These are phyloP conservation scores for Artemisia argyi DNA, from an alignment of 129 eudicot species.

Conservation along the genomic window DNA sequence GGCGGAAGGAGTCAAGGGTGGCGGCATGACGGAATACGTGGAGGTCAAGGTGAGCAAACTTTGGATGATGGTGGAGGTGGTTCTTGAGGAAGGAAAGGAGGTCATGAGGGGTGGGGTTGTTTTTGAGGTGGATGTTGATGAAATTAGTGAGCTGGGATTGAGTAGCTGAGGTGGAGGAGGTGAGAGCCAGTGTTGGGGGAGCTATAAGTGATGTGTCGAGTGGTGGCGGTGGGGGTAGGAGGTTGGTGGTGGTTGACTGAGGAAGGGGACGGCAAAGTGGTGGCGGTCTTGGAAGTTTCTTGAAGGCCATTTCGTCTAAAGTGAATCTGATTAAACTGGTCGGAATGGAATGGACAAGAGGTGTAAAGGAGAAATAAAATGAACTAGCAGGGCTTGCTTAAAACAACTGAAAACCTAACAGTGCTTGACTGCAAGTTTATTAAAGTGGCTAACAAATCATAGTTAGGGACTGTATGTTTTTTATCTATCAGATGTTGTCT, in stretches of 20 bases:
- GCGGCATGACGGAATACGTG: constrained; percentile 78
- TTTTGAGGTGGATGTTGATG: constrained; percentile 58
- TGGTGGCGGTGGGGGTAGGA: constrained; percentile 37
- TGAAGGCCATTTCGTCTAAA: constrained; percentile 28
- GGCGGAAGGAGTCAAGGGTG: constrained; percentile 78
- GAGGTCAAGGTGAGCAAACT: constrained; percentile 77
- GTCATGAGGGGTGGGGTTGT: constrained; percentile 53
- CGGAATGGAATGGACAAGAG: not conserved
- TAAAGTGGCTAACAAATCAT: too few relatives aligned
- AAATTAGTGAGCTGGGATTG: constrained; percentile 54
- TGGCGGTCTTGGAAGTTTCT: constrained; percentile 34
- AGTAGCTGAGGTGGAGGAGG: constrained; percentile 35
- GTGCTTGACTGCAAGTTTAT: too few relatives aligned
- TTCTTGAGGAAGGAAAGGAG: constrained; percentile 66
- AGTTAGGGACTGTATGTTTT: too few relatives aligned
- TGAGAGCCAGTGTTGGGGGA: constrained; percentile 37
- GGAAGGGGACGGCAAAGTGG: constrained; percentile 29
- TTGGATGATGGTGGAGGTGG: constrained; percentile 80
- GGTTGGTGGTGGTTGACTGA: constrained; percentile 21
- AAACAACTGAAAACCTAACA: too few relatives aligned
- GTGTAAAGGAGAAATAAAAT: too few relatives aligned
- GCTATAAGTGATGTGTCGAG: constrained; percentile 33
- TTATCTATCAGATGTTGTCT: too few relatives aligned
- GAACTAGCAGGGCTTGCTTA: too few relatives aligned
- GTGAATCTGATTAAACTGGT: not conserved